Evolutionary conservation across 1,284 basidiomycete genomes (phyloP).

Genomic region (Phlebopus sp.): DNA sequence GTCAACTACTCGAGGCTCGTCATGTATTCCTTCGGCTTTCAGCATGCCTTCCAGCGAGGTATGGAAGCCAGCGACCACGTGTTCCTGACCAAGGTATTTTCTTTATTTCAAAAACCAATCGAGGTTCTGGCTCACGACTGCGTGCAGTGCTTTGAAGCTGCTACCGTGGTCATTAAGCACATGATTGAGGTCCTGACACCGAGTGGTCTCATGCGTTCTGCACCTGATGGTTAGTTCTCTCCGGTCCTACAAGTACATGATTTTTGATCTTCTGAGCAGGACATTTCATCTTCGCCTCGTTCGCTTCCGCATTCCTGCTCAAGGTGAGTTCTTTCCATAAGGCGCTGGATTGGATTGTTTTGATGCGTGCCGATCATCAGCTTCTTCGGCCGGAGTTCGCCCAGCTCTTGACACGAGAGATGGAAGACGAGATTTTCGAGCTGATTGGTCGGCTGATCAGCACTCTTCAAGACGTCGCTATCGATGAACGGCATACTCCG

Average conservation of each 20-base stretch:
- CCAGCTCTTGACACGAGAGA: constrained; percentile 50
- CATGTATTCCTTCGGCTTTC: constrained; percentile 84
- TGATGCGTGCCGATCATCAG: constrained; percentile 33
- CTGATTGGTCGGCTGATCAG: constrained; percentile 71
- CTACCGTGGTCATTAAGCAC: constrained; percentile 62
- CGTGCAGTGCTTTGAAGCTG: constrained; percentile 64
- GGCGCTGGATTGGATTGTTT: background rate
- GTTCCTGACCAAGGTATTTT: constrained; percentile 62
- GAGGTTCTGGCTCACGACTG: constrained; percentile 6
- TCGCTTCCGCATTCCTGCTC: constrained; percentile 81
- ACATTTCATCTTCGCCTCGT: constrained; percentile 81
- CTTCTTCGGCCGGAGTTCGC: constrained; percentile 73
- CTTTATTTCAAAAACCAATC: constrained; percentile 1
- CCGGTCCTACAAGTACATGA: background rate
- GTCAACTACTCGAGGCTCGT: constrained; percentile 78
- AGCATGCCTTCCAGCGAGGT: constrained; percentile 73
- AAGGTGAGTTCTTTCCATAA: constrained; percentile 50
- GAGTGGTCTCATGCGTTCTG: constrained; percentile 75
- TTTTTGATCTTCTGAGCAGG: constrained; percentile 37
- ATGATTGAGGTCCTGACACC: constrained; percentile 67
- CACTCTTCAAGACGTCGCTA: constrained; percentile 69
- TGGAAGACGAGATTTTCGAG: constrained; percentile 68
- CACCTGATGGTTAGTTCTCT: constrained; percentile 64
- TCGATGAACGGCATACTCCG: constrained; percentile 80
- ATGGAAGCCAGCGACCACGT: constrained; percentile 59